A percentile compares a stretch with the other conserved stretches of the same genome.
These are phyloP conservation scores for Tetrahymena malaccensis DNA, from an alignment of 73 alveolate genomes.

Conservation along the genomic window DNA sequence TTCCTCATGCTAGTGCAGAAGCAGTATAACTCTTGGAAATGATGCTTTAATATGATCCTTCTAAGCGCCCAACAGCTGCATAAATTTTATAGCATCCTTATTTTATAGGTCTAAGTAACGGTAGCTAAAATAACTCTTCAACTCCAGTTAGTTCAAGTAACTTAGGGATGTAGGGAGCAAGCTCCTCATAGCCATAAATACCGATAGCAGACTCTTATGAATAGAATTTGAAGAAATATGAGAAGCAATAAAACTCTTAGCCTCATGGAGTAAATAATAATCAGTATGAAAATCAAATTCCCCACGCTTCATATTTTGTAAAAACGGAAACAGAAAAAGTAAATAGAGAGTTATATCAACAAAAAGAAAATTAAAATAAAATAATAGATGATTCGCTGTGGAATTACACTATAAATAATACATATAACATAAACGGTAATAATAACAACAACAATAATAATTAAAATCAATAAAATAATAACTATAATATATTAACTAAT, in stretches of 20 bases:
- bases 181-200: neutral
- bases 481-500: neutral
- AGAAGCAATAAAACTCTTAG: neutral
- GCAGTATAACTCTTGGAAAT: slow-evolving; percentile 81
- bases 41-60: slow-evolving; percentile 95
- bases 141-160: neutral
- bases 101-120: slow-evolving; percentile 10
- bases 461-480: neutral
- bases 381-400: neutral
- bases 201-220: neutral
- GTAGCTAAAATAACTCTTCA: neutral
- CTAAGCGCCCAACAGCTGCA: slow-evolving; percentile 88
- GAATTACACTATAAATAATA: neutral
- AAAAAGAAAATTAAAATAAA: neutral
- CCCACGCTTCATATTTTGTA: neutral
- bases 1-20: slow-evolving; percentile 81
- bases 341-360: neutral
- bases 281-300: neutral
- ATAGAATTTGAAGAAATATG: neutral
- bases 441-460: neutral
- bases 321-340: neutral
- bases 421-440: neutral
- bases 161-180: neutral
- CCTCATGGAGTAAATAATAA: neutral
- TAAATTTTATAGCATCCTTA: slow-evolving; percentile 79